Evolutionary conservation across 2,329 filamentous ascomycete genomes (phyloP).

Genomic region (Harringtonia aguacate): DNA sequence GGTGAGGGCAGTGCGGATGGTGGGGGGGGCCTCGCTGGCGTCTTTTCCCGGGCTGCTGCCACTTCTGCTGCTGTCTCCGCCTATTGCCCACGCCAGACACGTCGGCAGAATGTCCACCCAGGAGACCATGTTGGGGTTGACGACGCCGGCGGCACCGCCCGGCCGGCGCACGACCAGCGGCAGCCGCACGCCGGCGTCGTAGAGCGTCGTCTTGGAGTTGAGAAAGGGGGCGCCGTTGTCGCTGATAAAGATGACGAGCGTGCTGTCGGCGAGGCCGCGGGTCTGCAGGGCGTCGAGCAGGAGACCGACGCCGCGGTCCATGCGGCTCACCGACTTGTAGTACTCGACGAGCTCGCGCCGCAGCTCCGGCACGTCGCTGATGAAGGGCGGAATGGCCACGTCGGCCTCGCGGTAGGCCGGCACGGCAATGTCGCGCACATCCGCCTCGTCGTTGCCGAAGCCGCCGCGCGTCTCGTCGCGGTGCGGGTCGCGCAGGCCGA

Average conservation of each 20-base stretch:
- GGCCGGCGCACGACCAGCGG: conserved; percentile 30
- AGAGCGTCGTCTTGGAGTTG: conserved; percentile 40
- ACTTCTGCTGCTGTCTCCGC: too few relatives aligned
- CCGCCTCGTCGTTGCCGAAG: conserved; percentile 31
- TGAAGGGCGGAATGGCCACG: conserved; percentile 27
- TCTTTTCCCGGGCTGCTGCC: too few relatives aligned
- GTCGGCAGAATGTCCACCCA: conserved; percentile 36
- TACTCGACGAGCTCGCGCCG: conserved; percentile 32
- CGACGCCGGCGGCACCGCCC: too few relatives aligned
- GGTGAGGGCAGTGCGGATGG: too few relatives aligned
- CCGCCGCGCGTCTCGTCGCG: conserved; percentile 27
- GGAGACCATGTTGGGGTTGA: conserved; percentile 33
- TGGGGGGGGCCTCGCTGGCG: too few relatives aligned
- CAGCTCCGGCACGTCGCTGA: conserved; percentile 28
- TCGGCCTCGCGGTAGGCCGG: conserved; percentile 17
- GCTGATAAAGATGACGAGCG: conserved; percentile 33
- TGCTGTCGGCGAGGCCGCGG: conserved; percentile 22
- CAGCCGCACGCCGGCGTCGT: conserved; percentile 32
- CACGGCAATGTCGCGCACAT: conserved; percentile 13
- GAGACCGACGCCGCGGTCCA: conserved; percentile 30
- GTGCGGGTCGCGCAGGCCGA: conserved; percentile 36
- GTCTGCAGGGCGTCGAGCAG: conserved; percentile 23
- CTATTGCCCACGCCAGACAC: conserved; percentile 26
- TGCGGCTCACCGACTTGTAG: conserved; percentile 26
- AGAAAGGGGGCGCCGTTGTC: conserved; percentile 39